phyloP scores from a whole-genome alignment of 2,329 filamentous ascomycete genomes.

The Atkinsonella texensis region DNA sequence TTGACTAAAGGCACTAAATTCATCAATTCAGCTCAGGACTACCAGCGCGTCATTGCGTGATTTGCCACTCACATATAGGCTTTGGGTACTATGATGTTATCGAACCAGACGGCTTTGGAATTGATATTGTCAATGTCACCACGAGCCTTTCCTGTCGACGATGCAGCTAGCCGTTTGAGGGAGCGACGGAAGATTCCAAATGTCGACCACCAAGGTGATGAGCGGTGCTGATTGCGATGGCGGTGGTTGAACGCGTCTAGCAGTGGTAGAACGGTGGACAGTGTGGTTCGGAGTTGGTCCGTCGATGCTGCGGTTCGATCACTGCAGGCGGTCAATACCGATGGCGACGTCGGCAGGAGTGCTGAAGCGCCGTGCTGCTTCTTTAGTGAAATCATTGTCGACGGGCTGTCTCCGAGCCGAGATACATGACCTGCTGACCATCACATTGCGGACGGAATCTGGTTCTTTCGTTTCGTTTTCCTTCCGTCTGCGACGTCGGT shows the following conservation, averaged over 20 bases:
- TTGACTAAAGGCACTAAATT: conserved; percentile 51
- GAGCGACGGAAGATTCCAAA: conserved; percentile 62
- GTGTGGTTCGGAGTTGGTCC: conserved; percentile 14
- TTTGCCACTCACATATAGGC: conserved; percentile 22
- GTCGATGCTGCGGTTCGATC: conserved; percentile 6
- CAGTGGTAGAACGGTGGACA: conserved; percentile 35
- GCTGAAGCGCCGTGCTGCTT: not conserved
- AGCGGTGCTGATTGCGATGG: conserved; percentile 83
- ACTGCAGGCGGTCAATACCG: not conserved
- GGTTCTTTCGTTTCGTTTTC: too few species aligned
- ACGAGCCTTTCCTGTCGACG: not conserved
- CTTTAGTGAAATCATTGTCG: not conserved
- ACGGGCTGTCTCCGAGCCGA: not conserved
- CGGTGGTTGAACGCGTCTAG: conserved; percentile 67
- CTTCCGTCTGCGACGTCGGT: too few species aligned
- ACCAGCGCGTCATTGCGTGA: not conserved
- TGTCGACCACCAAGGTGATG: conserved; percentile 66
- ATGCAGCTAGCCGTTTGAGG: conserved; percentile 37
- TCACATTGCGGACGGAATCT: not conserved
- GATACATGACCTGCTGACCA: not conserved
- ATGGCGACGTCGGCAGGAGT: not conserved
- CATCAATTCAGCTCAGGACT: not conserved
- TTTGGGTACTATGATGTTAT: conserved; percentile 18
- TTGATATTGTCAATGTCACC: conserved; percentile 7
- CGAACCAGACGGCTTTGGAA: conserved; percentile 18